A percentile compares a stretch with the other conserved stretches of the same genome.
These are phyloP conservation scores for Suillus clintonianus DNA, from an alignment of 768 basidiomycete species.

Conservation along the genomic window DNA sequence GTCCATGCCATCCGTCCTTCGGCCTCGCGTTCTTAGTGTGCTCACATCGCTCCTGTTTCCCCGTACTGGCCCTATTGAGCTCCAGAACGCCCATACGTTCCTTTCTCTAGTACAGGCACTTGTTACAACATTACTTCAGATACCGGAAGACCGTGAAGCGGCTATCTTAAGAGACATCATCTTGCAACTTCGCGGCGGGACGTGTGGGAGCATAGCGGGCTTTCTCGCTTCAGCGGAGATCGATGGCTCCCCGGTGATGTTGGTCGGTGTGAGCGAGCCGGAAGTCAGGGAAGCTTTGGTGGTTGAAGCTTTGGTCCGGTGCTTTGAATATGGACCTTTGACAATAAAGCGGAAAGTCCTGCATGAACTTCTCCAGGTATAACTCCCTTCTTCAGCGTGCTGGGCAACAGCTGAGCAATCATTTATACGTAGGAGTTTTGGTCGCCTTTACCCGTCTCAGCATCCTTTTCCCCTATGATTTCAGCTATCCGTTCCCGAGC, in stretches of 20 bases:
- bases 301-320: constrained; percentile 39
- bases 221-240: constrained; percentile 12
- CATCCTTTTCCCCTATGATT: constrained; percentile 38
- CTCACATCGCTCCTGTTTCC: constrained; percentile 50
- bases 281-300: constrained; percentile 49
- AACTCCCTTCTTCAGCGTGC: not conserved
- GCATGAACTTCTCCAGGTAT: constrained; percentile 50
- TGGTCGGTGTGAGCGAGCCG: constrained; percentile 14
- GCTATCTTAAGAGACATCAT: constrained; percentile 45
- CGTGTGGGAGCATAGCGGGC: constrained; percentile 49
- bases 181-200: constrained; percentile 44
- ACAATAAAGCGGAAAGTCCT: constrained; percentile 53
- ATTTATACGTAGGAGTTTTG: constrained; percentile 1
- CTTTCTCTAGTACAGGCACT: constrained; percentile 55
- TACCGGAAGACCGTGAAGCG: constrained; percentile 25
- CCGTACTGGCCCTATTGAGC: constrained; percentile 41
- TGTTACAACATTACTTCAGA: constrained; percentile 48
- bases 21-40: constrained; percentile 50
- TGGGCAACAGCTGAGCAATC: not conserved
- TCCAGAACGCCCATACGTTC: constrained; percentile 47
- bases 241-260: constrained; percentile 11
- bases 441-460: not conserved
- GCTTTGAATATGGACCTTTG: constrained; percentile 50
- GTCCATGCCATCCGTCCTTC: constrained; percentile 39
- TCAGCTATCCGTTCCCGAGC: constrained; percentile 50